A percentile compares a stretch with the other conserved stretches of the same genome.
Conservation (phyloP, 345 rosid genomes). For the Atalantia buxifolia region DNA sequence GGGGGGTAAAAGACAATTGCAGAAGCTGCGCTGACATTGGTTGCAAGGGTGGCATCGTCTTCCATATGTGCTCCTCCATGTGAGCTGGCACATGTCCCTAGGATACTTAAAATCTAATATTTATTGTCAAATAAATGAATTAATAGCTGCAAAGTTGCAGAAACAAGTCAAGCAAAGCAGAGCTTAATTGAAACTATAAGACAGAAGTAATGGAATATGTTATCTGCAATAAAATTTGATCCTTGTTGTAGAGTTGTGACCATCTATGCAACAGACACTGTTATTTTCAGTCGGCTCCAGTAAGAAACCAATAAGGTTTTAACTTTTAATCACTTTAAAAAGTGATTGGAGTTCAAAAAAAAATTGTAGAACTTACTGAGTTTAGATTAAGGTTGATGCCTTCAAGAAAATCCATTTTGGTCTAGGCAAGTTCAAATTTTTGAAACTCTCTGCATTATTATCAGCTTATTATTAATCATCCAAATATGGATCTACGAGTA, state of each 20-base stretch:
- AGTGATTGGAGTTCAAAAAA: background rate
- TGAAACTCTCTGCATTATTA: background rate
- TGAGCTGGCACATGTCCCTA: background rate
- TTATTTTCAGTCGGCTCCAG: background rate
- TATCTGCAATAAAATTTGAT: background rate
- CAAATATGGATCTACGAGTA: background rate
- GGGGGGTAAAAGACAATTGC: background rate
- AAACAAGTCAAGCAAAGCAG: background rate
- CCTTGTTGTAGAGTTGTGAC: background rate
- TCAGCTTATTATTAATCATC: background rate
- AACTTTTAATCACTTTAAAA: background rate
- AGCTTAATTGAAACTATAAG: background rate
- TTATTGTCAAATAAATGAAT: background rate
- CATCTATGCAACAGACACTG: background rate
- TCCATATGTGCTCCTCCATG: background rate
- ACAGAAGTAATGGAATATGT: background rate
- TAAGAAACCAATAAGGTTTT: background rate
- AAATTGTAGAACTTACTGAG: background rate
- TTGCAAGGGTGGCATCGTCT: background rate
- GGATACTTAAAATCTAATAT: background rate
- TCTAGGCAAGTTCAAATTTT: background rate
- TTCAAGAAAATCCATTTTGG: background rate
- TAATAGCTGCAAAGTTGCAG: background rate
- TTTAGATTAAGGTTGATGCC: background rate
- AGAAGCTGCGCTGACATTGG: background rate